Evolutionary conservation across 306 rosid species (phyloP).

Genomic region (Leucaena leucocephala): DNA sequence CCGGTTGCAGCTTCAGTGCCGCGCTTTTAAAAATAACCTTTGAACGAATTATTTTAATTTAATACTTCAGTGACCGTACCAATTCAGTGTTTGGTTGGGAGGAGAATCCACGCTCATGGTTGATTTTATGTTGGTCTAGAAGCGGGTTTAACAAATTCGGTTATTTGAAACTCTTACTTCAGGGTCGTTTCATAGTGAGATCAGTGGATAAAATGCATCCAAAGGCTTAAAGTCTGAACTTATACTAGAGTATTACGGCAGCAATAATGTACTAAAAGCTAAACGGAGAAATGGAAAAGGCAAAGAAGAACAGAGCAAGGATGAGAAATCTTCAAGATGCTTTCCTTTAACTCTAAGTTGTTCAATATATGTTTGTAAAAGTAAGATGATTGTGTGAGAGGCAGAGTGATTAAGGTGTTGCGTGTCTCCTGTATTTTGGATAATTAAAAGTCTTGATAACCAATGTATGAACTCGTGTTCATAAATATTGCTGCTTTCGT

Average conservation of each 20-base stretch:
- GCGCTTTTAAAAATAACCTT: background rate
- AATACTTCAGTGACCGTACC: conserved; percentile 18
- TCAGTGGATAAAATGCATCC: conserved; percentile 38
- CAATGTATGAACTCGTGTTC: background rate
- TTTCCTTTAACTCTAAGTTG: background rate
- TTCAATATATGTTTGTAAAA: background rate
- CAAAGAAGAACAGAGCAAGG: conserved; percentile 35
- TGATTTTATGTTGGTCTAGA: background rate
- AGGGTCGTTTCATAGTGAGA: conserved; percentile 28
- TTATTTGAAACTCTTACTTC: background rate
- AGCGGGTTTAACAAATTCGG: background rate
- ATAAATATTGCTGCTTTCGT: background rate
- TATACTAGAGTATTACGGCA: background rate
- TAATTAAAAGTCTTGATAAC: background rate
- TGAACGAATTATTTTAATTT: conserved; percentile 28
- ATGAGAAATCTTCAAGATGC: background rate
- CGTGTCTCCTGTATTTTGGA: background rate
- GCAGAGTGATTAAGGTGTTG: background rate
- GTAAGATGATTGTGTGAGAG: background rate
- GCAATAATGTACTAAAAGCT: conserved; percentile 28
- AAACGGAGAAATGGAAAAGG: conserved; percentile 32
- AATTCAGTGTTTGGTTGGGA: background rate
- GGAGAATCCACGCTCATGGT: background rate
- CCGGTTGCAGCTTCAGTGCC: background rate
- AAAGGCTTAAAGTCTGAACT: conserved; percentile 7